Evolutionary conservation across 768 basidiomycete genomes (phyloP).

Genomic region (Boletus sp.): DNA sequence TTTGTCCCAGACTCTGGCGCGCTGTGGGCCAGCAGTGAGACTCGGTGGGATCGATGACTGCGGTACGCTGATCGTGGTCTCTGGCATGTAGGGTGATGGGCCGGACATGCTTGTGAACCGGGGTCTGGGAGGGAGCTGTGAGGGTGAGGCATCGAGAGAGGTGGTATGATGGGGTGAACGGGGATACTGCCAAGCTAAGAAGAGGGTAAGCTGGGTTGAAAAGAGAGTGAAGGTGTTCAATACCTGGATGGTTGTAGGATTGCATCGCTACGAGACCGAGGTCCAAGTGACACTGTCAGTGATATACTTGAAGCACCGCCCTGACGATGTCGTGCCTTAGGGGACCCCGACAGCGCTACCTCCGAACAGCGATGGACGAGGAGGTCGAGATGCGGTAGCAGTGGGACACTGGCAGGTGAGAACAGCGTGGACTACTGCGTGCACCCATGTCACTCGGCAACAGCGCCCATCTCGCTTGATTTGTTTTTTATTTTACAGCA

Average conservation of each 20-base stretch:
- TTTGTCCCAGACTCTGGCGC: slow-evolving; percentile 22
- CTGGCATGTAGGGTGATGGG: neutral
- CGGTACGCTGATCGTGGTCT: slow-evolving; percentile 1
- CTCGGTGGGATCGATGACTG: slow-evolving; percentile 22
- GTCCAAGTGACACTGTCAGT: neutral
- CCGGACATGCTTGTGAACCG: slow-evolving; percentile 22
- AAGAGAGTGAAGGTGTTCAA: neutral
- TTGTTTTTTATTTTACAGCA: neutral
- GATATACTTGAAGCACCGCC: neutral
- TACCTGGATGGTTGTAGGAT: slow-evolving; percentile 34
- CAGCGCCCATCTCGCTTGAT: slow-evolving; percentile 27
- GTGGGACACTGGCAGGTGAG: slow-evolving; percentile 1
- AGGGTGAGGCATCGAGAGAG: slow-evolving; percentile 18
- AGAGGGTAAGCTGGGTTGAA: slow-evolving; percentile 3
- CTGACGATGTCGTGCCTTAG: no score
- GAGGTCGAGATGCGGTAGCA: neutral
- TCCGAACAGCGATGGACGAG: neutral
- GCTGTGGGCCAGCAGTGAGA: slow-evolving; percentile 25
- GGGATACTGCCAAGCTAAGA: slow-evolving; percentile 19
- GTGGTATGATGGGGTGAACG: slow-evolving; percentile 20
- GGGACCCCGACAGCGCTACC: no score
- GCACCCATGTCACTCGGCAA: slow-evolving; percentile 5
- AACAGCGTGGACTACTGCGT: neutral
- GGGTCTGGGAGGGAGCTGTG: slow-evolving; percentile 18
- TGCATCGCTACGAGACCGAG: slow-evolving; percentile 20